These are phyloP conservation scores for Ambrosia artemisiifolia DNA, from an alignment of 129 eudicot species.

Conservation along the genomic window DNA sequence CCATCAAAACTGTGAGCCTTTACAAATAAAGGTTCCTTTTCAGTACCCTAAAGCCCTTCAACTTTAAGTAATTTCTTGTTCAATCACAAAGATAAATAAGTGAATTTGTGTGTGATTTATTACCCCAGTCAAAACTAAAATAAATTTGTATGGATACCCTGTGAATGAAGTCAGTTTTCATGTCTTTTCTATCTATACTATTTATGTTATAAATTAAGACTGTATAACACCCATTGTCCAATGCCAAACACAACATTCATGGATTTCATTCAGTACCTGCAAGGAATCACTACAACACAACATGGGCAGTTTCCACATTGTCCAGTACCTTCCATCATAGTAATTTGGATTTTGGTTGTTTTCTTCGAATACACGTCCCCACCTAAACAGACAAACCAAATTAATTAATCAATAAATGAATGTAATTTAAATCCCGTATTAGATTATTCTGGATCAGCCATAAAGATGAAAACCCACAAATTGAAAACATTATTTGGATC, in stretches of 20 bases:
- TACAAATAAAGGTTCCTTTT: neutral
- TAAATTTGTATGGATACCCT: too few relatives aligned
- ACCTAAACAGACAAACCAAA: conserved; percentile 28
- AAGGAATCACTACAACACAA: conserved; percentile 58
- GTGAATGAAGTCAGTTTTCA: too few relatives aligned
- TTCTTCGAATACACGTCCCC: conserved; percentile 49
- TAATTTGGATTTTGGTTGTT: conserved; percentile 54
- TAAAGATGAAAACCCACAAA: too few relatives aligned
- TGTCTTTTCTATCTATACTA: too few relatives aligned
- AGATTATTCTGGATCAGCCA: too few relatives aligned
- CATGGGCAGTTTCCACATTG: conserved; percentile 70
- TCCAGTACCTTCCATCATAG: conserved; percentile 74
- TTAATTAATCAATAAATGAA: neutral
- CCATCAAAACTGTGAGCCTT: conserved; percentile 24
- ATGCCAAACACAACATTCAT: conserved; percentile 65
- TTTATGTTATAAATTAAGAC: conserved; percentile 61
- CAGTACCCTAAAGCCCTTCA: neutral
- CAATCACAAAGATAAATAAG: neutral
- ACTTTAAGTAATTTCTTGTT: neutral
- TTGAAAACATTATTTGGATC: too few relatives aligned
- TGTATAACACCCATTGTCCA: conserved; percentile 50
- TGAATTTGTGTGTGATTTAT: too few relatives aligned
- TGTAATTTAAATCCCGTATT: neutral
- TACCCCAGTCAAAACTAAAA: too few relatives aligned
- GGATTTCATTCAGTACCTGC: conserved; percentile 54